These are phyloP conservation scores for Trichoderma hamatum DNA, from an alignment of 2,329 filamentous ascomycete species.

Conservation along the genomic window DNA sequence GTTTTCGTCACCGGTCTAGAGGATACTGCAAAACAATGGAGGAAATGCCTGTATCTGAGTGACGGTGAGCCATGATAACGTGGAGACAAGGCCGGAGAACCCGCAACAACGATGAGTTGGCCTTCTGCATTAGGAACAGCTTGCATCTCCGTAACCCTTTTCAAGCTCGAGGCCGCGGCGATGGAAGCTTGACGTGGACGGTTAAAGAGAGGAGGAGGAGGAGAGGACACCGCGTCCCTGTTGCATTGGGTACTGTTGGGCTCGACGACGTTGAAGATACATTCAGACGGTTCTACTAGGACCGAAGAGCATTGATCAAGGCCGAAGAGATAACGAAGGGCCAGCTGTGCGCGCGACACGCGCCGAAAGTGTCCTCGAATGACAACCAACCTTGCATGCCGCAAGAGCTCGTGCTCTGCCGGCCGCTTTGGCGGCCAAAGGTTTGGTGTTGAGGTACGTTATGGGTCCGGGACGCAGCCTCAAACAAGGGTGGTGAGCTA, in stretches of 20 bases:
- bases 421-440: conserved; percentile 14
- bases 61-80: conserved; percentile 23
- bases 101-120: conserved; percentile 35
- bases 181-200: conserved; percentile 18
- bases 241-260: conserved; percentile 30
- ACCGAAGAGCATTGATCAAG: neutral
- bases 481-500: conserved; percentile 1
- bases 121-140: conserved; percentile 40
- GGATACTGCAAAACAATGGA: conserved; percentile 13
- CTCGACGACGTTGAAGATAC: conserved; percentile 15
- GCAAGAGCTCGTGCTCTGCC: conserved; percentile 1
- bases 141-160: conserved; percentile 33
- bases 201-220: conserved; percentile 4
- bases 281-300: conserved; percentile 16
- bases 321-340: neutral
- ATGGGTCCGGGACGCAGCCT: conserved; percentile 2
- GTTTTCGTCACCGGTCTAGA: conserved; percentile 11
- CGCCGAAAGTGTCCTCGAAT: conserved; percentile 18
- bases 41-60: conserved; percentile 7
- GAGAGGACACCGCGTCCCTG: conserved; percentile 6
- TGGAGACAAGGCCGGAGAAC: conserved; percentile 22
- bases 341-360: conserved; percentile 10
- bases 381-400: conserved; percentile 13
- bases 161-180: neutral
- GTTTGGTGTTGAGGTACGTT: conserved; percentile 11